Evolutionary conservation across 305 asterid genomes (phyloP).

Genomic region (Solanum hybrid): DNA sequence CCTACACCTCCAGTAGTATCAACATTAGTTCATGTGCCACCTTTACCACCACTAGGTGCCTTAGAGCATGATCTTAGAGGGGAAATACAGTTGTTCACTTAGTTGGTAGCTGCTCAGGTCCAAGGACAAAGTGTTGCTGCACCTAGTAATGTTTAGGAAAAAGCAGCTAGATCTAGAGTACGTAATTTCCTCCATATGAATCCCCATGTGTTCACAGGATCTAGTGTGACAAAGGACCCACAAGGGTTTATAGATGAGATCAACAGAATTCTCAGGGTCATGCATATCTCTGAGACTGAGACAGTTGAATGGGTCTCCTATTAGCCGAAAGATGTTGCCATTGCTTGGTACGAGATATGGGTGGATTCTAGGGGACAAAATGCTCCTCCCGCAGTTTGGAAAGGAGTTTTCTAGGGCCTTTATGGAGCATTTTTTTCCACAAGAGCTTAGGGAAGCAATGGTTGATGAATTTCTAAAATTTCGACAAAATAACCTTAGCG

Average conservation of each 20-base stretch:
- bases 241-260: not conserved
- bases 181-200: not conserved
- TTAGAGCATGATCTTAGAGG: not conserved
- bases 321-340: too few relatives aligned
- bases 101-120: not conserved
- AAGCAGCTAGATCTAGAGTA: too few relatives aligned
- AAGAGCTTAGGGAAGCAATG: not conserved
- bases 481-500: not conserved
- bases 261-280: not conserved
- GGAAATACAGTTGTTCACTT: not conserved
- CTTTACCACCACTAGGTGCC: not conserved
- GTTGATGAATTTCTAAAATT: not conserved
- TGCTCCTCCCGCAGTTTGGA: not conserved
- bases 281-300: not conserved
- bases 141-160: not conserved
- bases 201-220: not conserved
- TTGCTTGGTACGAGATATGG: not conserved
- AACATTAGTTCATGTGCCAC: not conserved
- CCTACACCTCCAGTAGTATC: not conserved
- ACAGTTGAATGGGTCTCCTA: not conserved
- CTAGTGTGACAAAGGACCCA: not conserved
- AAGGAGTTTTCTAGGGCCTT: not conserved
- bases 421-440: not conserved
- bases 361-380: not conserved
- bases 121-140: not conserved